phyloP scores from a whole-genome alignment of 495 filamentous ascomycete genomes.

The Cercophora newfieldiana region DNA sequence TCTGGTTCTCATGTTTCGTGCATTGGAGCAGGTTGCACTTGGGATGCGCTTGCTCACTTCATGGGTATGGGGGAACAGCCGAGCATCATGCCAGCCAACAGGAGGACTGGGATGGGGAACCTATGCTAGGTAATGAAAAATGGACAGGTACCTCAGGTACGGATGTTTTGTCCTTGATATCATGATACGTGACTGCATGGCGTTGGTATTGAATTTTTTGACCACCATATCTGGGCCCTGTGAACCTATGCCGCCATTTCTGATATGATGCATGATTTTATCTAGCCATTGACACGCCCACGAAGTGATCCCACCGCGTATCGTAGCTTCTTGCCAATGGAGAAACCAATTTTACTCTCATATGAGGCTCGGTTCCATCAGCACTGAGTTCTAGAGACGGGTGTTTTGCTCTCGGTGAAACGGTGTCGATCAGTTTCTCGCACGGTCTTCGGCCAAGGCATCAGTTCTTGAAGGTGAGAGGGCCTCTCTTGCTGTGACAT shows the following conservation, averaged over 20 bases:
- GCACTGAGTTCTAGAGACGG: too few species aligned
- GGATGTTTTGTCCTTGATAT: slow-evolving; percentile 25
- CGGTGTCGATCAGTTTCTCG: too few species aligned
- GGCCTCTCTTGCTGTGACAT: neutral
- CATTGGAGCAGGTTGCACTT: slow-evolving; percentile 21
- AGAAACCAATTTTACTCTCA: too few species aligned
- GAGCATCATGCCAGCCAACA: slow-evolving; percentile 19
- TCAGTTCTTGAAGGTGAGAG: too few species aligned
- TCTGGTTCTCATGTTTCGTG: slow-evolving; percentile 29
- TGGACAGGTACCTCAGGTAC: slow-evolving; percentile 26
- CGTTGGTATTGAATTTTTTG: slow-evolving; percentile 8
- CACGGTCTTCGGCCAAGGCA: too few species aligned
- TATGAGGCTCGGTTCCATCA: too few species aligned
- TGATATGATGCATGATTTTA: too few species aligned
- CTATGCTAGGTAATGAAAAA: slow-evolving; percentile 26
- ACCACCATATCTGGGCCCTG: neutral
- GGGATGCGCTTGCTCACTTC: slow-evolving; percentile 22
- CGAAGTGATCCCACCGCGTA: too few species aligned
- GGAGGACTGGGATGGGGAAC: slow-evolving; percentile 24
- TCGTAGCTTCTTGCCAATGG: too few species aligned
- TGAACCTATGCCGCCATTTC: neutral
- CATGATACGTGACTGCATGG: slow-evolving; percentile 13
- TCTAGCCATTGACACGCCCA: too few species aligned
- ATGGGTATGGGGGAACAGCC: slow-evolving; percentile 15
- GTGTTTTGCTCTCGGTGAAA: too few species aligned